Conservation (phyloP, 148 eudicot species). For the Cornus suecica region DNA sequence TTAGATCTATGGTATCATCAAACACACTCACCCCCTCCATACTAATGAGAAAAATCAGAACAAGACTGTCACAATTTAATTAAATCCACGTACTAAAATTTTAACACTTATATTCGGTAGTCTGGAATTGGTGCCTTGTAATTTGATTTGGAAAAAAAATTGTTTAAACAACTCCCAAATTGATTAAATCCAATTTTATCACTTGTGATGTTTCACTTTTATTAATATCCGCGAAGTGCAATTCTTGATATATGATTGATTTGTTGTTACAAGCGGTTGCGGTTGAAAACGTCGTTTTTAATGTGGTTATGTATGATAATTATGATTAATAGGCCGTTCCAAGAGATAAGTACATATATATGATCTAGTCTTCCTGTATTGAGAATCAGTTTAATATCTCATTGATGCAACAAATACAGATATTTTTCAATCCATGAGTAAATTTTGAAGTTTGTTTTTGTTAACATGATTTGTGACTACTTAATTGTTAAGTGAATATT, state of each 20-base stretch:
- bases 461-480: not conserved
- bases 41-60: not conserved
- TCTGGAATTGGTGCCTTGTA: no score
- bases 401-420: not conserved
- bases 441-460: no score
- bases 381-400: not conserved
- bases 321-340: not conserved
- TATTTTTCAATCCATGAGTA: not conserved
- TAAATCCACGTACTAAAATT: no score
- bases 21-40: not conserved
- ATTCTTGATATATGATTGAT: no score
- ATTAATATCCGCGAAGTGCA: no score
- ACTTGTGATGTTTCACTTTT: no score
- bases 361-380: not conserved
- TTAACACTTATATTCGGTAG: no score
- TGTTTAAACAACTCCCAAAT: no score
- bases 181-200: no score
- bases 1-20: not conserved
- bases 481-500: not conserved
- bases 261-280: no score
- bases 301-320: not conserved
- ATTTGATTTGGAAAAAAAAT: no score
- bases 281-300: not conserved
- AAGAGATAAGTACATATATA: not conserved
- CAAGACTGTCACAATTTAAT: no score